Base-by-base conservation (phyloP, 768 basidiomycete genomes). In the Tricholoma sp. region DNA sequence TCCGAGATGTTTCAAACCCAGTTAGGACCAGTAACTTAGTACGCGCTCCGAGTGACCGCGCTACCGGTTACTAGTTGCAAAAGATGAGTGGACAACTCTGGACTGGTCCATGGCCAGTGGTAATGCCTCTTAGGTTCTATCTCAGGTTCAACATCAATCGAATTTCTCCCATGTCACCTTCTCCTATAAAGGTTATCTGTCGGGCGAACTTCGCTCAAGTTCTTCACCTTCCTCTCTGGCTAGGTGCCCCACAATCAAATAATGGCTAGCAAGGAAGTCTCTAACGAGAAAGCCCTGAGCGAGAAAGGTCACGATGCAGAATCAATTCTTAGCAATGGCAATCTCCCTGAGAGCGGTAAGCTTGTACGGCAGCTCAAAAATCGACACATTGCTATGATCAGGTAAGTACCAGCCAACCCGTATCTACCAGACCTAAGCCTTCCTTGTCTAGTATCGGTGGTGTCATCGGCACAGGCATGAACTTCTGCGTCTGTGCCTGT, bases 331-430 rank as follows among this genome's bases (percentile, higher is more conserved):
- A 51, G 56, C 13, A 58, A 64, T 48, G 58, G 61, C 20, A 32
- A 31, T 39, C 54, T 53, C 28, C 60, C 58, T 2, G 60, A 66
- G 32, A 58, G 55, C 55, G 13, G 34, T 9, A 68, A 68, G 44
- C 80, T 86, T 39, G 71, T 78, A 10, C 78, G 85, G 49, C 85
- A 88, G 68, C 72, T 88, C 60, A 88, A 88, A 68, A 89, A 88
- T 63, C 76, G 89, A 13, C 90, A 91, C 66, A 78, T 91, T 57
- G 86, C 89, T 50, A 89, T 91, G 88, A 90, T 91, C 61, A 89
- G 88, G 86, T 70, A 13, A 10, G 62, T 60, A 41, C 42, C 29
- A 8, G 45, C 5, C 36, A 15, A 17, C 13, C n/a, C n/a, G 12
- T 50, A 15, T 17, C 39, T 32, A 15, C 41, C 28, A 24, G 15